Percentiles rank a stretch among this genome's conserved stretches.
phyloP scores from a whole-genome alignment of 257 asterid genomes.

The Leptodermis oblonga region DNA sequence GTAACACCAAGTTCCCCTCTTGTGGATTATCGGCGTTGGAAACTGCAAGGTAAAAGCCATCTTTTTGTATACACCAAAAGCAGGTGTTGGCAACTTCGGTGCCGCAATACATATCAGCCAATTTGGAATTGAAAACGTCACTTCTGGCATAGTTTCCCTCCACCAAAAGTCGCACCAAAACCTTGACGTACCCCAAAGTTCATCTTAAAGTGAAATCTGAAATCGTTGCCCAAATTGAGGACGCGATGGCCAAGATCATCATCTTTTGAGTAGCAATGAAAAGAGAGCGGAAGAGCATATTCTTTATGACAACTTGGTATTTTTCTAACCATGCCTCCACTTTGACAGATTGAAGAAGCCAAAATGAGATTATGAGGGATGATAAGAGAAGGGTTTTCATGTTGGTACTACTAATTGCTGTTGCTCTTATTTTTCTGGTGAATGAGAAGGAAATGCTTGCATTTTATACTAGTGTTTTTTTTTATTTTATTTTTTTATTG shows the following conservation, averaged over 20 bases:
- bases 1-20: too few relatives aligned
- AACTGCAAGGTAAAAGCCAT: not conserved
- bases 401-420: not conserved
- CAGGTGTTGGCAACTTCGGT: not conserved
- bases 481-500: too few relatives aligned
- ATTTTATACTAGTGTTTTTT: not conserved
- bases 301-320: not conserved
- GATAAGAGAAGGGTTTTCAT: not conserved
- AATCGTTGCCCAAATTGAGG: not conserved
- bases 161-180: slow-evolving; percentile 7
- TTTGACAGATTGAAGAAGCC: too few relatives aligned
- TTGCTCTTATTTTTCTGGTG: too few relatives aligned
- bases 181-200: not conserved
- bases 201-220: not conserved
- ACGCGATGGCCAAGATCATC: not conserved
- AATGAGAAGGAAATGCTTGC: not conserved
- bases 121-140: not conserved
- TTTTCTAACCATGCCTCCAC: not conserved
- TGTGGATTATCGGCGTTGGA: not conserved
- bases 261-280: slow-evolving; percentile 2
- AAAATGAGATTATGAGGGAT: not conserved
- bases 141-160: not conserved
- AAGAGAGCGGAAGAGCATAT: not conserved
- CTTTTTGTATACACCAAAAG: not conserved
- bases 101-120: not conserved